Base-by-base conservation (phyloP, 2,329 filamentous ascomycete genomes). In the Sporothrix sp. region DNA sequence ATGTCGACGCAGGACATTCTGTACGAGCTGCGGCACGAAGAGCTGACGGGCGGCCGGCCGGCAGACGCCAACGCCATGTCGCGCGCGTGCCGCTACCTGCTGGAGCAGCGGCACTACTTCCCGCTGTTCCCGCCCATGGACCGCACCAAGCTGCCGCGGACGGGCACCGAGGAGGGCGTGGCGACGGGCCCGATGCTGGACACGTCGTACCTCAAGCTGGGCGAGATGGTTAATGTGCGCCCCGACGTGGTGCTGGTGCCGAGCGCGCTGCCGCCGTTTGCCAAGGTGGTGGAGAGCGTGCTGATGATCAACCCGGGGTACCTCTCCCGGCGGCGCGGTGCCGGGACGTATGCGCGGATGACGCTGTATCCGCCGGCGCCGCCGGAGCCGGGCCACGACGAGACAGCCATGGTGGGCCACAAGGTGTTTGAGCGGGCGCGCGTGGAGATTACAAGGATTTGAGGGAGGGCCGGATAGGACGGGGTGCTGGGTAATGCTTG, bases 21-120 rank as follows among this genome's bases (percentile, higher is more conserved):
- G 1, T 89, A 81, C 56, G 88, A 96, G 66, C 69, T 96, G 48
- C 76, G 83, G n/a, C 72, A 76, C 23, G 84, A 91, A 60, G 88
- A 95, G 65, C 63, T 80, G 7, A 72, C 84, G 1, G 75, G 77
- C 18, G 77, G 76, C 1, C 73, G 71, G 44, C 10, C 33, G n/a
- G 28, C 49, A 8, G 75, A 82, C 48, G 65, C 73, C 0, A 81
- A 86, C 58, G 60, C 86, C 23, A 72, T 91, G 60, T 79, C 82
- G 14, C 71, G 91, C n/a, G 67, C 90, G 42, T 80, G 85, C 6
- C 76, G 81, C 18, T 84, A 93, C 58, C 66, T 98, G 16, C 79
- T 98, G 52, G 85, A 95, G 66, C 93, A 97, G 68, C 74, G 90
- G 7, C 89, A 93, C 62, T 97, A 90, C 66, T 88, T 88, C 60